Evolutionary conservation across 2,329 filamentous ascomycete species (phyloP), one percentile per base, ranked within the genome.

Genomic region (Talaromyces amestolkiae): DNA sequence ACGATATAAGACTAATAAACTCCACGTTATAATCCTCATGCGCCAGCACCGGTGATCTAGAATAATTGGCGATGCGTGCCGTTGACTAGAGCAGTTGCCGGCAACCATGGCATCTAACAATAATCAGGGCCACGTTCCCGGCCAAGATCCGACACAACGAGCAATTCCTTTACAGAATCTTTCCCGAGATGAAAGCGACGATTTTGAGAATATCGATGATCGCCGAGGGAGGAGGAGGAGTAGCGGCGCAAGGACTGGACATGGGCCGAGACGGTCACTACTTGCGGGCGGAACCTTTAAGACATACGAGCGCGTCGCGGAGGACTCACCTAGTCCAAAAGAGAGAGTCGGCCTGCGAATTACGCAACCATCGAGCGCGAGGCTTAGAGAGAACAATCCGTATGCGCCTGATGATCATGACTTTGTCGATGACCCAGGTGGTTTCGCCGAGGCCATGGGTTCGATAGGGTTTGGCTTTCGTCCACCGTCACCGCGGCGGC

Each of bases 111-210:
- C 78, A 72, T 75, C 78, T 61, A 75, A 73, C 69, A 74, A 72
- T 70, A 73, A 75, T 68, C 72, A 70, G 39, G 59, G 45, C 45
- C 66, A 56, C n/a, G 22, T 19, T 33, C 69, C 69, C 69, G 66
- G 71, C 66, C 68, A 70, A 63, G 71, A 75, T 45, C 69, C 69
- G 61, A 67, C 68, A n/a, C 68, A 73, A 65, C 77, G 79, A 63
- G 89, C 89, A 68, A 93, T 95, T 79, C 90, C 90, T 66, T 81
- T 94, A 66, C 88, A 88, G 76, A 86, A 89, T 71, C 81, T 91
- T 41, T 80, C 81, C 13, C 75, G 77, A 66, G 74, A 76, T 31
- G 75, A 76, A 39, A 76, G 75, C 63, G 69, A 67, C 31, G 67
- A 66, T 58, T 58, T 66, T 15, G 69, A 69, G 39, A 66, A 70